A percentile compares a stretch with the other conserved stretches of the same genome.
phyloP scores from a whole-genome alignment of 208 protist species.

The Acanthamoeba healyi region DNA sequence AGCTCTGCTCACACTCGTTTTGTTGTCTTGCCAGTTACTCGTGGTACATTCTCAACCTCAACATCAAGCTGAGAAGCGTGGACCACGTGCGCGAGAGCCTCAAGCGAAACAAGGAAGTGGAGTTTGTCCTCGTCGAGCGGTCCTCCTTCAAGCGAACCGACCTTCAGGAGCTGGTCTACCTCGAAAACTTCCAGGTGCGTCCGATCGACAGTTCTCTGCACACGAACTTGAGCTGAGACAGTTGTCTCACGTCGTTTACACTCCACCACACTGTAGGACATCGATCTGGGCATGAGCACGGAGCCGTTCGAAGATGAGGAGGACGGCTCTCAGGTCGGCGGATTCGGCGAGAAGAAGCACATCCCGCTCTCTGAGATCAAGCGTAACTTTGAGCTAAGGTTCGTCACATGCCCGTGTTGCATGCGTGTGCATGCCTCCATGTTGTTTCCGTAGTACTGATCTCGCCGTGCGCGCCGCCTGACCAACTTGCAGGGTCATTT shows the following conservation, averaged over 20 bases:
- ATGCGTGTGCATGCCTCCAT: no score
- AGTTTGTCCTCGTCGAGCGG: neutral
- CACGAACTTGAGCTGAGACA: no score
- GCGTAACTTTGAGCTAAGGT: constrained; percentile 5
- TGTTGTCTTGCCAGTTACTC: neutral
- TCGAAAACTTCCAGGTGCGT: neutral
- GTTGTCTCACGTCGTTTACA: no score
- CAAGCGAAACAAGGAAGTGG: neutral
- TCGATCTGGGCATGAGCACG: neutral
- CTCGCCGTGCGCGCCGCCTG: no score
- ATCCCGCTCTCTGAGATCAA: constrained; percentile 12
- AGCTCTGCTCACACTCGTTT: no score
- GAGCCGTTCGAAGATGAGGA: neutral
- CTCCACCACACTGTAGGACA: neutral
- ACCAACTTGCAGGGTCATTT: constrained; percentile 4
- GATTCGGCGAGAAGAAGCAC: neutral
- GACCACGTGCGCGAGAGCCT: neutral
- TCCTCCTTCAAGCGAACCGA: neutral
- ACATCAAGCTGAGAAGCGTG: neutral
- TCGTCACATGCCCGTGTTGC: no score
- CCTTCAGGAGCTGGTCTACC: neutral
- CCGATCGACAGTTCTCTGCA: neutral
- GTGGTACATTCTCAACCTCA: constrained; percentile 2
- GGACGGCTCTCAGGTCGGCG: neutral
- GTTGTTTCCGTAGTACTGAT: no score